These are phyloP conservation scores for Pogostemon cablin DNA, from an alignment of 257 asterid genomes.

Conservation along the genomic window DNA sequence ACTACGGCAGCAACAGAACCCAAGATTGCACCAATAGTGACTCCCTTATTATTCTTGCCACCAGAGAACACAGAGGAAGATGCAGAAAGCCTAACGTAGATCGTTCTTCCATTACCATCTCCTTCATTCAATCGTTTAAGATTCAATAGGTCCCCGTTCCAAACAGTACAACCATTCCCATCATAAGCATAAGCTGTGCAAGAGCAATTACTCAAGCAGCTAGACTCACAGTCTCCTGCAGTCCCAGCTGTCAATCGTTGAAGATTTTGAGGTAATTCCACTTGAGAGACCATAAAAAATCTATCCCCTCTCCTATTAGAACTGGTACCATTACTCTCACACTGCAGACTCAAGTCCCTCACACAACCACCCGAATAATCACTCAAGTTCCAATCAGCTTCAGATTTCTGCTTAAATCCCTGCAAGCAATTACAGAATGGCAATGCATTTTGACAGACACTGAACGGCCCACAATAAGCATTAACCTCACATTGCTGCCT, in stretches of 20 bases:
- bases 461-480: conserved; percentile 57
- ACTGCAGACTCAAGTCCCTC: conserved; percentile 40
- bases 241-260: conserved; percentile 25
- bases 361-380: conserved; percentile 61
- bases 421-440: conserved; percentile 51
- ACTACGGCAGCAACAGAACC: conserved; percentile 37
- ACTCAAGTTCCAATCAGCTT: conserved; percentile 44
- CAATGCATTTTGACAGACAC: conserved; percentile 47
- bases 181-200: conserved; percentile 50
- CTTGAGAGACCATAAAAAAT: conserved; percentile 24
- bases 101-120: conserved; percentile 37
- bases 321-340: conserved; percentile 34
- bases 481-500: conserved; percentile 59
- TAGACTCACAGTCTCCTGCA: conserved; percentile 40
- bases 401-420: conserved; percentile 39
- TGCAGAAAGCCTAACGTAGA: conserved; percentile 43
- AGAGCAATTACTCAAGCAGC: conserved; percentile 48
- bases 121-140: conserved; percentile 43
- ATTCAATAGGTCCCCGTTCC: conserved; percentile 46
- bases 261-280: conserved; percentile 33
- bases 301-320: conserved; percentile 37
- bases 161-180: conserved; percentile 36
- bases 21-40: conserved; percentile 33
- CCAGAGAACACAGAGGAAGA: conserved; percentile 38
- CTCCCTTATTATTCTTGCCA: conserved; percentile 32